Conservation (phyloP, 495 filamentous ascomycete genomes). For the Penicillium verhagenii region DNA sequence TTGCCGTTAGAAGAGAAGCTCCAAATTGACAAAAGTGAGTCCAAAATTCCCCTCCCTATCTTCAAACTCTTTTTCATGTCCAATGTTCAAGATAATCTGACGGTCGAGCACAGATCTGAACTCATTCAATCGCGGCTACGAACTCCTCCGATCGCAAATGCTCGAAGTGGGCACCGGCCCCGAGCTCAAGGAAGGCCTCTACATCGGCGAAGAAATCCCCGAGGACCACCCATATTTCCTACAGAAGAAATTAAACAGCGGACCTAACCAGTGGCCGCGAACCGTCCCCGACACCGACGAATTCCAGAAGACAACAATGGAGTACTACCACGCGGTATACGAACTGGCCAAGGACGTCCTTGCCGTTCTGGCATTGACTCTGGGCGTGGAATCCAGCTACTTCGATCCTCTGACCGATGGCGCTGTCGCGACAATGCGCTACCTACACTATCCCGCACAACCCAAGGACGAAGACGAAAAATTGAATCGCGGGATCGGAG, state of each 20-base stretch:
- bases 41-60: neutral
- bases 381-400: conserved; percentile 32
- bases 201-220: conserved; percentile 48
- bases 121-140: conserved; percentile 49
- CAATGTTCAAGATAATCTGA: conserved; percentile 1
- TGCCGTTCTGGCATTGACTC: conserved; percentile 27
- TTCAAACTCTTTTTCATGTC: neutral
- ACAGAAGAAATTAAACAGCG: conserved; percentile 34
- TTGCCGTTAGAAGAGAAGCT: conserved; percentile 53
- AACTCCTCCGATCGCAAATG: conserved; percentile 47
- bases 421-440: conserved; percentile 44
- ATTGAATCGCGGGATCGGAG: conserved; percentile 42
- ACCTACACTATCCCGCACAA: conserved; percentile 42
- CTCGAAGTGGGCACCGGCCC: conserved; percentile 46
- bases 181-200: conserved; percentile 53
- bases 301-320: conserved; percentile 47
- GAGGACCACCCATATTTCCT: conserved; percentile 38
- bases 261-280: conserved; percentile 52
- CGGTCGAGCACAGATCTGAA: conserved; percentile 23
- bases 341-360: conserved; percentile 35
- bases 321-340: conserved; percentile 44
- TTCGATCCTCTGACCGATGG: conserved; percentile 33
- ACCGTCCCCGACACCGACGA: conserved; percentile 37
- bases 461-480: conserved; percentile 42
- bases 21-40: conserved; percentile 42